Percentiles rank a stretch among this genome's conserved stretches.
phyloP scores from a whole-genome alignment of 148 eudicot genomes.

The Rhododendron mucronatum region DNA sequence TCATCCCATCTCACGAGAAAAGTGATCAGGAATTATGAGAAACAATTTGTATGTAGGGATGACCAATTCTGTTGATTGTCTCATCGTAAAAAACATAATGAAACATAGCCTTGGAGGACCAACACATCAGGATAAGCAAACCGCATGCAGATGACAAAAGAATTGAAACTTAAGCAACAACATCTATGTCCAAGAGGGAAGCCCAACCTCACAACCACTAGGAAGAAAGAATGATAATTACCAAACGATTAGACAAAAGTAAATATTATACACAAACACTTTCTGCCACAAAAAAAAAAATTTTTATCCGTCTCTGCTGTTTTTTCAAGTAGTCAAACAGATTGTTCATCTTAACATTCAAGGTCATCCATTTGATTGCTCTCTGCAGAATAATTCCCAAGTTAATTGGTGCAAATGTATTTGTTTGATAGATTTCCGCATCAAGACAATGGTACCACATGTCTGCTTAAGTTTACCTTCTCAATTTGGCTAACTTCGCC shows the following conservation, averaged over 20 bases:
- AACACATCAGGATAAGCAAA: background rate
- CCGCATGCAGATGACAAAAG: background rate
- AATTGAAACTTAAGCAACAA: background rate
- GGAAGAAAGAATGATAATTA: background rate
- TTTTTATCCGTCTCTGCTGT: background rate
- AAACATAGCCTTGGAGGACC: background rate
- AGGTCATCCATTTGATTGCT: background rate
- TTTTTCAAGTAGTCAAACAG: background rate
- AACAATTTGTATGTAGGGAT: background rate
- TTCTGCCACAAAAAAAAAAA: background rate
- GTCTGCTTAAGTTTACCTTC: slow-evolving; percentile 31
- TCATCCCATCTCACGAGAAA: background rate
- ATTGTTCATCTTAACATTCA: background rate
- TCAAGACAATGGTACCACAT: background rate
- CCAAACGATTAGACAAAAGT: background rate
- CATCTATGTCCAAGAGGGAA: background rate
- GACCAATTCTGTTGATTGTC: background rate
- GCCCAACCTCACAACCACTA: background rate
- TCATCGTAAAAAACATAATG: background rate
- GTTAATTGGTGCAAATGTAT: background rate
- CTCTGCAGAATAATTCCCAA: background rate
- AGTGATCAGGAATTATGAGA: background rate
- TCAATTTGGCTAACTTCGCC: slow-evolving; percentile 41
- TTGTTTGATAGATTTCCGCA: background rate
- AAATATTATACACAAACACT: background rate